A percentile compares a stretch with the other conserved stretches of the same genome.
Evolutionary conservation across 2,329 filamentous ascomycete genomes (phyloP).

Genomic region (Aurifilum marmelostoma): DNA sequence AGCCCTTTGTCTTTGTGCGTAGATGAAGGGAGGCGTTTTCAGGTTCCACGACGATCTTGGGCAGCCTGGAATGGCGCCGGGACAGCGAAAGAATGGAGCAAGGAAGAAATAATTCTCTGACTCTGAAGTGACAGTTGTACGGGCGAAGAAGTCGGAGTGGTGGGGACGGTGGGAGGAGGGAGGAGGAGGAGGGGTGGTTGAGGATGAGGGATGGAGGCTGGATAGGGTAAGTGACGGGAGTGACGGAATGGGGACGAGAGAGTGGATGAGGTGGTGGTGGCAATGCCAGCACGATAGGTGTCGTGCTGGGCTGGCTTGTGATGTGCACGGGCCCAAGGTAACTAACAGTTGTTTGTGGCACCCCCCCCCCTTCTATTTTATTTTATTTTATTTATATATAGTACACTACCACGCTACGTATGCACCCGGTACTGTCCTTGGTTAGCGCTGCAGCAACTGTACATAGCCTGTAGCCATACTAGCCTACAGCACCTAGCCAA

Average conservation of each 20-base stretch:
- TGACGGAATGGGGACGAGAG: slow-evolving; percentile 13
- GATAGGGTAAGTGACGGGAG: slow-evolving; percentile 1
- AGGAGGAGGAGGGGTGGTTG: not conserved
- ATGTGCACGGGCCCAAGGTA: not conserved
- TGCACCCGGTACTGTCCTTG: too few relatives aligned
- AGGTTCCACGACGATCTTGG: slow-evolving; percentile 17
- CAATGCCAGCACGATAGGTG: not conserved
- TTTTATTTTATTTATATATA: not conserved
- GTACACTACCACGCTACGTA: not conserved
- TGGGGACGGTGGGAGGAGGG: not conserved
- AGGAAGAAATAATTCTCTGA: not conserved
- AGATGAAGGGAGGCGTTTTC: slow-evolving; percentile 17
- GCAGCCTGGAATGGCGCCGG: not conserved
- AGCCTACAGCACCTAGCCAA: not conserved
- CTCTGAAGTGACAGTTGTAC: not conserved
- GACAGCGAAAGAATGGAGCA: not conserved
- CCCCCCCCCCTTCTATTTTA: too few relatives aligned
- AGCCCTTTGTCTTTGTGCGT: not conserved
- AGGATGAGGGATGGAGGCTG: not conserved
- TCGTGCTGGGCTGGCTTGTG: not conserved
- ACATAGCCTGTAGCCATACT: not conserved
- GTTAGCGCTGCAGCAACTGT: not conserved
- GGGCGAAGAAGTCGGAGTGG: not conserved
- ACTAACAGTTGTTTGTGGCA: not conserved
- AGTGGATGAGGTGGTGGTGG: slow-evolving; percentile 1